Evolutionary conservation across 164 flowering plant genomes (phyloP).

Genomic region (Malania oleifera): DNA sequence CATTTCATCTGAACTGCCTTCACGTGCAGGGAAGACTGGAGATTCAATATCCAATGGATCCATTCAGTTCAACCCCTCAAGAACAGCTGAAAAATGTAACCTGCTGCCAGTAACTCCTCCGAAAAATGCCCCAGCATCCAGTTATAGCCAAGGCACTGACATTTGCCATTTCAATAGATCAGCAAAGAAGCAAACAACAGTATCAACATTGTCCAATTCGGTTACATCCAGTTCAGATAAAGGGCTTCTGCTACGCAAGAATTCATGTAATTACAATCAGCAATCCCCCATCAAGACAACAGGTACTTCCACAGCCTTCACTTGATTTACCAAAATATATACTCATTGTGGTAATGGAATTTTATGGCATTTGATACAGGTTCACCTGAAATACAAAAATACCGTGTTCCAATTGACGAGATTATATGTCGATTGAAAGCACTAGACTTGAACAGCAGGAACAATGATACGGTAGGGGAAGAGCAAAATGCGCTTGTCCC

Average conservation of each 20-base stretch:
- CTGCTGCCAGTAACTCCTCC: slow-evolving; percentile 9
- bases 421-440: slow-evolving; percentile 20
- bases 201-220: slow-evolving; percentile 5
- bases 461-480: neutral
- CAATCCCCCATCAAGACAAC: slow-evolving; percentile 10
- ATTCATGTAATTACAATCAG: slow-evolving; percentile 5
- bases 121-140: slow-evolving; percentile 7
- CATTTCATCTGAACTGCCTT: slow-evolving; percentile 6
- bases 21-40: slow-evolving; percentile 3
- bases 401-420: slow-evolving; percentile 20
- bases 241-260: slow-evolving; percentile 8
- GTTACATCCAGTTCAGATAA: slow-evolving; percentile 5
- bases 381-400: slow-evolving; percentile 1
- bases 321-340: neutral
- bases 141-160: slow-evolving; percentile 7
- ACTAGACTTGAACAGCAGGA: slow-evolving; percentile 18
- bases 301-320: slow-evolving; percentile 18
- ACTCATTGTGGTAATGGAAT: neutral
- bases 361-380: slow-evolving; percentile 20
- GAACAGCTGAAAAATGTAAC: neutral
- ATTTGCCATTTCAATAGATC: neutral
- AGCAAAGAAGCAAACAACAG: slow-evolving; percentile 8
- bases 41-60: slow-evolving; percentile 1
- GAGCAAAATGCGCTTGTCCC: slow-evolving; percentile 49
- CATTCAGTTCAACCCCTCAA: neutral